Evolutionary conservation across 257 asterid species (phyloP).

Genomic region (Striga asiatica): DNA sequence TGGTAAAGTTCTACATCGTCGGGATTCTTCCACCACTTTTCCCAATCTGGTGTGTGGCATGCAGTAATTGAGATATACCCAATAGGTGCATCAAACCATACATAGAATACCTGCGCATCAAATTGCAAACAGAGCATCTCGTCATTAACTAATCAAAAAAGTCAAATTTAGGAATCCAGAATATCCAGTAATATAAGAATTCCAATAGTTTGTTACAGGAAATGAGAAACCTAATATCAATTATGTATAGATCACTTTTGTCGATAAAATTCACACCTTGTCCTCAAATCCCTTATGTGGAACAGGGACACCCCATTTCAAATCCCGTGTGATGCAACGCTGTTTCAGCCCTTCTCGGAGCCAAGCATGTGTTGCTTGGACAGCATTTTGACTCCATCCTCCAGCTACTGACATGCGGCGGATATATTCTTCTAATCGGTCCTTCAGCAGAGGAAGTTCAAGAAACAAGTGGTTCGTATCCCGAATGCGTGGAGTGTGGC

Average conservation of each 20-base stretch:
- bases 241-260: background rate
- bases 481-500: slow-evolving; percentile 44
- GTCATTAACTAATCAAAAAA: background rate
- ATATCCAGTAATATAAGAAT: slow-evolving; percentile 1
- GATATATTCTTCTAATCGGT: slow-evolving; percentile 53
- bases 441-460: slow-evolving; percentile 78
- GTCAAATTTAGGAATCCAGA: background rate
- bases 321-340: slow-evolving; percentile 83
- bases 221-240: background rate
- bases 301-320: slow-evolving; percentile 98
- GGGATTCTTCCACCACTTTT: slow-evolving; percentile 99
- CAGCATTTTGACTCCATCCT: slow-evolving; percentile 96
- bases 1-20: slow-evolving; percentile 90
- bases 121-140: slow-evolving; percentile 9
- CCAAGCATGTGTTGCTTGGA: slow-evolving; percentile 80
- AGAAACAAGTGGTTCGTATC: slow-evolving; percentile 85
- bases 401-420: slow-evolving; percentile 61
- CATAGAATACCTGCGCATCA: slow-evolving; percentile 78
- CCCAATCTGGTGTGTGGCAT: slow-evolving; percentile 94
- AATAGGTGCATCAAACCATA: slow-evolving; percentile 98
- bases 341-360: slow-evolving; percentile 69
- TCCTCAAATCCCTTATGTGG: slow-evolving; percentile 73
- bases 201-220: background rate
- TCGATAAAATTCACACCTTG: slow-evolving; percentile 56
- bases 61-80: slow-evolving; percentile 90